phyloP scores from a whole-genome alignment of 2,329 filamentous ascomycete species.

The Arthrobotrys entomopaga region DNA sequence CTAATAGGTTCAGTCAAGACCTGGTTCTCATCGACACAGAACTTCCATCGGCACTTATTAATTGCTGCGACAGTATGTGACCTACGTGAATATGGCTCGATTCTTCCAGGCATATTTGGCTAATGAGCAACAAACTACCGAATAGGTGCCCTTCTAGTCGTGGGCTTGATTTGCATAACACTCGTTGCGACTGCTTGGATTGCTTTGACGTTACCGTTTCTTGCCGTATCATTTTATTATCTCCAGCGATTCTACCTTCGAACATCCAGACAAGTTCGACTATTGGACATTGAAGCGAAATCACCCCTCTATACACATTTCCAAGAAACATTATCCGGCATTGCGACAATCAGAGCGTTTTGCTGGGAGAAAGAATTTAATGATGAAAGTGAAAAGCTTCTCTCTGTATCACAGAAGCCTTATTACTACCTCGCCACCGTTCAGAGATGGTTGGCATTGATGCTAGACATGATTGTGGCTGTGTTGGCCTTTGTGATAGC shows the following conservation, averaged over 20 bases:
- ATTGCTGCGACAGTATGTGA: conserved; percentile 36
- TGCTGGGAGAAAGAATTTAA: conserved; percentile 39
- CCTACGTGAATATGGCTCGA: neutral
- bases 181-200: conserved; percentile 56
- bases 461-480: conserved; percentile 62
- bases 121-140: neutral
- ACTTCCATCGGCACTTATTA: conserved; percentile 59
- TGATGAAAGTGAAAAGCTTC: conserved; percentile 56
- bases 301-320: conserved; percentile 63
- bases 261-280: conserved; percentile 64
- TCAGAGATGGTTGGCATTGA: conserved; percentile 62
- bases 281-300: conserved; percentile 64
- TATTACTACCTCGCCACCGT: conserved; percentile 61
- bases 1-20: conserved; percentile 61
- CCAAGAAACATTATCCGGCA: conserved; percentile 56
- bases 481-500: conserved; percentile 61
- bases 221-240: conserved; percentile 58
- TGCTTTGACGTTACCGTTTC: conserved; percentile 58
- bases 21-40: conserved; percentile 61
- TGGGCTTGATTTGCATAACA: conserved; percentile 31
- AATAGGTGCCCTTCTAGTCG: conserved; percentile 23
- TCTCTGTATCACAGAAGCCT: conserved; percentile 61
- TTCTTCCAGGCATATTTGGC: neutral
- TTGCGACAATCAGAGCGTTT: conserved; percentile 57
- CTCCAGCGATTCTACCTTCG: conserved; percentile 63